Base-by-base conservation (phyloP, 2,329 filamentous ascomycete genomes). In the Ploettnerulaceae sp. region DNA sequence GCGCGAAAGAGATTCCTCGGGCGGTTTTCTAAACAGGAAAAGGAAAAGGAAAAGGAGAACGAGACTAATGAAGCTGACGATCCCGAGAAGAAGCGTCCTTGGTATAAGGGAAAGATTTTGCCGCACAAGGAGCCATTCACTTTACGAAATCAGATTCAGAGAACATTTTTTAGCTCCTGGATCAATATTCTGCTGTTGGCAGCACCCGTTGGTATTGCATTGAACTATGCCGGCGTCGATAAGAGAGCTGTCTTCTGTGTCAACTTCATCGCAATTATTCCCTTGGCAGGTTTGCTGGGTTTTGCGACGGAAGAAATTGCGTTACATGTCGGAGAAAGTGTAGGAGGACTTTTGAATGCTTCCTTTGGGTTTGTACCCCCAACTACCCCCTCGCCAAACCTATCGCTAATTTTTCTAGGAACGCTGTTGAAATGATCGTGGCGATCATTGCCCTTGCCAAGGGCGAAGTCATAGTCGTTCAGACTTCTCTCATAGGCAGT, bases 211-310 rank as follows among this genome's bases (percentile, higher is more conserved):
- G 90, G 90, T 48, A 88, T 95, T 59, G 85, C 77, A 2, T 65
- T 91, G 42, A 79, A 86, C 59, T 89, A 84, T 61, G 68, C 80
- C 4, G 58, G 64, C 8, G 69, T 85, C 41, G 72, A 76, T 60
- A 71, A 74, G 3, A 73, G 84, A 48, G 76, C 74, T 24, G 72
- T 93, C 36, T 96, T 96, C 61, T 79, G 90, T 46, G 77, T 96
- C 67, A 96, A 96, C 70, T 96, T 96, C 61, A 77, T 96, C 54
- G 91, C 90, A 51, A 95, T 96, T 57, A 83, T 96, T 49, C 90
- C 90, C 0, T 74, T 96, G 31, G 91, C 91, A 2, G 86, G 84
- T 11, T 82, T 95, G 72, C 73, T 97, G 18, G 84, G 86, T 58
- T 95, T 86, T 60, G 87, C 88, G 0, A 96, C 91, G 0, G 91